A percentile compares a stretch with the other conserved stretches of the same genome.
These are phyloP conservation scores for Cladosporium cucumerinum DNA, from an alignment of 2,329 filamentous ascomycete species.

Conservation along the genomic window DNA sequence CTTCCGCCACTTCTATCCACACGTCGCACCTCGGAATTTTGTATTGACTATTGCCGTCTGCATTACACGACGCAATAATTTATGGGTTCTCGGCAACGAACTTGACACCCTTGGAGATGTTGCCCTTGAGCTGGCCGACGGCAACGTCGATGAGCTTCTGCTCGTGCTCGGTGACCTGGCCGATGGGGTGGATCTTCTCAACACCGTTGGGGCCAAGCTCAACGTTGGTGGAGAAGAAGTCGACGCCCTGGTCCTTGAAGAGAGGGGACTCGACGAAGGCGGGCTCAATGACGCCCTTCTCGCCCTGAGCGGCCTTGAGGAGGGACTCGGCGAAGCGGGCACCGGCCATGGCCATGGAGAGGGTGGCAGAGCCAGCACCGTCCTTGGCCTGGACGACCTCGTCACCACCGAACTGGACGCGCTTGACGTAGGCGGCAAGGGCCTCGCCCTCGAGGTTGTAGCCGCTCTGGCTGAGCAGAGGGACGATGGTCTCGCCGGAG, in stretches of 20 bases:
- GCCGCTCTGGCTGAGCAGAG: constrained; percentile 90
- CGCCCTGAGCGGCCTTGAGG: constrained; percentile 85
- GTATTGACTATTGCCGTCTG: background rate
- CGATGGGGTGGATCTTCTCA: constrained; percentile 85
- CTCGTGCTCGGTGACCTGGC: constrained; percentile 80
- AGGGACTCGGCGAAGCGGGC: constrained; percentile 81
- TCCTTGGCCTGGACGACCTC: constrained; percentile 99
- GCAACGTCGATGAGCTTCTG: constrained; percentile 83
- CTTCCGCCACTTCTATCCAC: constrained; percentile 9
- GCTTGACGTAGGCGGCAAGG: constrained; percentile 75
- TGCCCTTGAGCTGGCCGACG: constrained; percentile 81
- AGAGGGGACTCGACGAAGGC: constrained; percentile 95
- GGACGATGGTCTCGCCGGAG: constrained; percentile 97
- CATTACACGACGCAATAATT: constrained; percentile 13
- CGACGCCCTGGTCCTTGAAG: constrained; percentile 96
- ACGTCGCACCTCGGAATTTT: background rate
- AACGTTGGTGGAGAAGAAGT: constrained; percentile 94
- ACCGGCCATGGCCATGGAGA: constrained; percentile 98
- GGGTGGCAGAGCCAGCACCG: constrained; percentile 91
- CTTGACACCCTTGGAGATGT: constrained; percentile 86
- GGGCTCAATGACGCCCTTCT: constrained; percentile 93
- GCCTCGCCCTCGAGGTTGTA: constrained; percentile 79
- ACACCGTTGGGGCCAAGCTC: constrained; percentile 96
- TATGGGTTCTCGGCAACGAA: constrained; percentile 59
- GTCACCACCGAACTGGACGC: constrained; percentile 98